Percentiles rank a stretch among this genome's conserved stretches.
These are phyloP conservation scores for Cichorium intybus DNA, from an alignment of 140 eudicot genomes.

Conservation along the genomic window DNA sequence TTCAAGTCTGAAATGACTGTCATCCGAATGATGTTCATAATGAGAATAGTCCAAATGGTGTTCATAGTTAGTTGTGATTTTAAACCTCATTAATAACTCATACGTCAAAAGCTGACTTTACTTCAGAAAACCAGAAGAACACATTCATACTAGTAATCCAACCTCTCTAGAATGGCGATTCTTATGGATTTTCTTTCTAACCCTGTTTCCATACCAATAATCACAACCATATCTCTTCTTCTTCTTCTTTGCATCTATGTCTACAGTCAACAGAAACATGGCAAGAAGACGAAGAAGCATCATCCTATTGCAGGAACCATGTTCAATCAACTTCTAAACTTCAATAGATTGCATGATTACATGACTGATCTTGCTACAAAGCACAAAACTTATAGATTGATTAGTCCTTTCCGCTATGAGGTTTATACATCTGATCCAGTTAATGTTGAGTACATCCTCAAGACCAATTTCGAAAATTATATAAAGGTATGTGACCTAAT, in stretches of 20 bases:
- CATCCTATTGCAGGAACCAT: conserved; percentile 54
- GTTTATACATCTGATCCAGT: conserved; percentile 52
- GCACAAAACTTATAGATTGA: conserved; percentile 46
- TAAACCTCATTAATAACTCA: neutral
- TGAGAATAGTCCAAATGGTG: too few species aligned
- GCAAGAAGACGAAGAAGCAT: conserved; percentile 24
- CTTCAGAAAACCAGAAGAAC: neutral
- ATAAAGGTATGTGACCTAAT: conserved; percentile 36
- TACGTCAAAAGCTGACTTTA: neutral
- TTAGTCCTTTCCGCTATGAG: conserved; percentile 37
- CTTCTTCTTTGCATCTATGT: neutral
- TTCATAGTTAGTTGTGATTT: too few species aligned
- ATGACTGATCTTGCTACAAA: conserved; percentile 52
- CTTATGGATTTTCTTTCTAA: conserved; percentile 19
- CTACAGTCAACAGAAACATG: neutral
- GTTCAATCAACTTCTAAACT: conserved; percentile 40
- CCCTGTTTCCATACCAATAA: neutral
- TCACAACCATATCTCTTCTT: conserved; percentile 8
- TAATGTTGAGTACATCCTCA: conserved; percentile 50
- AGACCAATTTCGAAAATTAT: conserved; percentile 45
- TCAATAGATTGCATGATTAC: conserved; percentile 55
- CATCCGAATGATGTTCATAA: too few species aligned
- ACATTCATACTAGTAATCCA: neutral
- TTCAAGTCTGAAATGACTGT: too few species aligned
- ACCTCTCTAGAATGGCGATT: neutral